Conservation (phyloP, 805 yeast species). For the Candida palmyrensis region DNA sequence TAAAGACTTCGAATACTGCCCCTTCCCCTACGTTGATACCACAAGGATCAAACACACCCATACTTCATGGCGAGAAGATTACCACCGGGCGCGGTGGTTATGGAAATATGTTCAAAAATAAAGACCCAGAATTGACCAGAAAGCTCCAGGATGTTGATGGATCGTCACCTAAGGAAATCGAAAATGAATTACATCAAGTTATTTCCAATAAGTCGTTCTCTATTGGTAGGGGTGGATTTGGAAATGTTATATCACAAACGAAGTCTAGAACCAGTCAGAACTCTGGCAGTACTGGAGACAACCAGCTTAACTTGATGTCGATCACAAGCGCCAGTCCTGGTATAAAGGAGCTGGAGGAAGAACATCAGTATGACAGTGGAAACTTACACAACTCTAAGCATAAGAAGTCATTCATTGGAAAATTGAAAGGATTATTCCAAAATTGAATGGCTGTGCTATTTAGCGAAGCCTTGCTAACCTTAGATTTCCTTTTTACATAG, state of each 20-base stretch:
- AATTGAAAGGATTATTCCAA: constrained; percentile 41
- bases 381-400: constrained; percentile 8
- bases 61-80: constrained; percentile 47
- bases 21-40: constrained; percentile 54
- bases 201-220: constrained; percentile 42
- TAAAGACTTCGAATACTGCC: constrained; percentile 36
- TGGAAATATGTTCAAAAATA: constrained; percentile 67
- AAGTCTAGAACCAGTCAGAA: constrained; percentile 18
- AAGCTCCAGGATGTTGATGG: constrained; percentile 63
- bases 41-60: constrained; percentile 60
- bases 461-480: background rate
- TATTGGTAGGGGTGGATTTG: constrained; percentile 65
- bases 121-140: constrained; percentile 53
- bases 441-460: constrained; percentile 5
- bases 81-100: constrained; percentile 79
- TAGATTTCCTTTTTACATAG: background rate
- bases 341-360: constrained; percentile 11
- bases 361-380: constrained; percentile 1
- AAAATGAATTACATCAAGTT: constrained; percentile 36
- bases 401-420: constrained; percentile 37
- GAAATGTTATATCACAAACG: constrained; percentile 44
- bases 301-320: constrained; percentile 23
- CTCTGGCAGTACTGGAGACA: constrained; percentile 11
- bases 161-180: constrained; percentile 11
- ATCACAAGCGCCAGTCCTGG: constrained; percentile 31